Evolutionary conservation across 2,329 filamentous ascomycete genomes (phyloP).

Genomic region (Alternaria arborescens): DNA sequence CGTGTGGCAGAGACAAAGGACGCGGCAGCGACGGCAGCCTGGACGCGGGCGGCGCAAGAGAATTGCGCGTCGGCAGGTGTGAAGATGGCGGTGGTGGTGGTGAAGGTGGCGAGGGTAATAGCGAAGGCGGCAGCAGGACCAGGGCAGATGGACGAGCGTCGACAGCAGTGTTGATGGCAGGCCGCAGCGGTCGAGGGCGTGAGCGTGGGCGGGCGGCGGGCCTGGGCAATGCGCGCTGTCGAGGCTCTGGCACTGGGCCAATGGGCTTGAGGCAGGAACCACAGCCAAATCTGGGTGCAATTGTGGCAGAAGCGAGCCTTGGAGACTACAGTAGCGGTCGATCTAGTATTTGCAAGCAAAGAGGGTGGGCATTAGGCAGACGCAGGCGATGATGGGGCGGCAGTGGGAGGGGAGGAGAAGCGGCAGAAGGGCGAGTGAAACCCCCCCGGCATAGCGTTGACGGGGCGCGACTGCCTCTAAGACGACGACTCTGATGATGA

Average conservation of each 20-base stretch:
- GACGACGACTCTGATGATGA: constrained; percentile 1
- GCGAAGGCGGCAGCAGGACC: constrained; percentile 16
- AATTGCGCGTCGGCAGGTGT: constrained; percentile 2
- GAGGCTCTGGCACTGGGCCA: constrained; percentile 21
- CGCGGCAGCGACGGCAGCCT: constrained; percentile 9
- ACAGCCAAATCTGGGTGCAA: constrained; percentile 7
- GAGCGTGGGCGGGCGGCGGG: constrained; percentile 30
- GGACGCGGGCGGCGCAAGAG: neutral
- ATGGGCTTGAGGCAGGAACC: constrained; percentile 26
- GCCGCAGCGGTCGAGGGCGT: constrained; percentile 32
- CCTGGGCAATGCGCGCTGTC: constrained; percentile 28
- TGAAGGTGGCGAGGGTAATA: constrained; percentile 8
- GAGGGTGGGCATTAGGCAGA: constrained; percentile 8
- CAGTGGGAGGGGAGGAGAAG: constrained; percentile 1
- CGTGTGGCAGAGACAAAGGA: constrained; percentile 45
- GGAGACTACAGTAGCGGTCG: neutral
- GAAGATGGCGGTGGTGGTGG: neutral
- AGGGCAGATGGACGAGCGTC: constrained; percentile 32
- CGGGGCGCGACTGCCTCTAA: constrained; percentile 13
- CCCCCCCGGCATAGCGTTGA: constrained; percentile 1
- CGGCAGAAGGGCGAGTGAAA: constrained; percentile 9
- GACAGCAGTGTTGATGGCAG: constrained; percentile 39
- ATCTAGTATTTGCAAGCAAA: neutral
- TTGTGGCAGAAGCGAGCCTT: neutral
- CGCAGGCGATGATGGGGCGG: constrained; percentile 9